Evolutionary conservation across 129 eudicot species (phyloP), one percentile per base, ranked within the genome.

Genomic region (Flaveria trinervia): DNA sequence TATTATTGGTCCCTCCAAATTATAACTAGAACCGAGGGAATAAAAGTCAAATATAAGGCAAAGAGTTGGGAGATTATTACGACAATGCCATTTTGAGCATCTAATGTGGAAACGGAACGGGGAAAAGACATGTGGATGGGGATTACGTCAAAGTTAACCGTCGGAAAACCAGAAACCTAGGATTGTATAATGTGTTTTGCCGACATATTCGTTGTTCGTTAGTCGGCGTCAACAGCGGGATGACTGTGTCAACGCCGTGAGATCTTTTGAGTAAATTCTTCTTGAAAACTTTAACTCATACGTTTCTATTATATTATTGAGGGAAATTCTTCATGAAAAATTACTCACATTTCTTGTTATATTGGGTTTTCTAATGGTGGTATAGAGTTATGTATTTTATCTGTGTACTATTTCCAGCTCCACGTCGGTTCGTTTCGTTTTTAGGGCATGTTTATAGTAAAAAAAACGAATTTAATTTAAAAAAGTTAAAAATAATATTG

Each of bases 1-100:
- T 80, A 80, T 80, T 80, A 80, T 80, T 80, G 83, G 83, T 73
- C 79, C 79, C 79, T 80, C 69, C 59, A 65, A 72, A 72, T 18
- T 73, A 54, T 65, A 79, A 79, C 74, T 72, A 43, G 73, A 73
- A 65, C 17, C 68, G 79, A 79, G 83, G 78, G 79, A 72, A 51
- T 20, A 70, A 65, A 71, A 65, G 79, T 65, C 69, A 65, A 52
- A 56, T 65, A 72, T 25, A 33, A 72, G 83, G 74, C 83, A 80
- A 44, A 73, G 41, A 72, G 5, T 64, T 79, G 30, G 0, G 13
- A 7, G 56, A 26, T 22, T 36, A 72, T 79, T 64, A 65, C 83
- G 33, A 65, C 1, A 0, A 9, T 54, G 74, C 79, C 83, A 80
- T 65, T 43, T 30, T 0, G 36, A 30, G 49, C 33, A 65, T 64